These are phyloP conservation scores for Cytospora piceicola DNA, from an alignment of 2,329 filamentous ascomycete genomes.

Conservation along the genomic window DNA sequence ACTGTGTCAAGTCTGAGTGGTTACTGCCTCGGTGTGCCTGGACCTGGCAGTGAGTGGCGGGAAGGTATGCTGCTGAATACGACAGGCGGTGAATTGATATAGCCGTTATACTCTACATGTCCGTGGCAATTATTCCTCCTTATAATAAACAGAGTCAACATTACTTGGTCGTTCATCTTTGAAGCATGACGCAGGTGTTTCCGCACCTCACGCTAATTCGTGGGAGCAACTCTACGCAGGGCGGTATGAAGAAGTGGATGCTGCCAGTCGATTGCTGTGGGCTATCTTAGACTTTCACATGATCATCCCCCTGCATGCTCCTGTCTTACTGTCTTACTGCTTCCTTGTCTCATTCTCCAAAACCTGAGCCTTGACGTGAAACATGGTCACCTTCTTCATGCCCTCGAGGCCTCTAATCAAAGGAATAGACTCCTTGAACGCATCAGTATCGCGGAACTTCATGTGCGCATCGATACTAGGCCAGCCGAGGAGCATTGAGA, in stretches of 20 bases:
- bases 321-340: background rate
- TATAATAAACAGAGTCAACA: no score
- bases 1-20: background rate
- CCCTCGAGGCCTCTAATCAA: conserved; percentile 35
- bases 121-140: no score
- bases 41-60: background rate
- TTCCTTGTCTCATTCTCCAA: conserved; percentile 19
- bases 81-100: background rate
- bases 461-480: conserved; percentile 44
- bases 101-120: background rate
- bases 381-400: conserved; percentile 32
- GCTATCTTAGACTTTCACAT: no score
- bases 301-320: no score
- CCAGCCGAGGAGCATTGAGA: conserved; percentile 43
- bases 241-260: no score
- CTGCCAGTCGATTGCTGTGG: background rate
- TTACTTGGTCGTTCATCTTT: background rate
- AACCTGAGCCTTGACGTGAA: conserved; percentile 32
- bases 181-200: background rate
- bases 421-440: conserved; percentile 42
- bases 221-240: no score
- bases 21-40: background rate
- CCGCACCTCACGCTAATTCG: no score
- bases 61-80: background rate
- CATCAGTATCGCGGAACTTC: conserved; percentile 41